Conservation (phyloP, 164 flowering plant species). For the Hamamelis virginiana region DNA sequence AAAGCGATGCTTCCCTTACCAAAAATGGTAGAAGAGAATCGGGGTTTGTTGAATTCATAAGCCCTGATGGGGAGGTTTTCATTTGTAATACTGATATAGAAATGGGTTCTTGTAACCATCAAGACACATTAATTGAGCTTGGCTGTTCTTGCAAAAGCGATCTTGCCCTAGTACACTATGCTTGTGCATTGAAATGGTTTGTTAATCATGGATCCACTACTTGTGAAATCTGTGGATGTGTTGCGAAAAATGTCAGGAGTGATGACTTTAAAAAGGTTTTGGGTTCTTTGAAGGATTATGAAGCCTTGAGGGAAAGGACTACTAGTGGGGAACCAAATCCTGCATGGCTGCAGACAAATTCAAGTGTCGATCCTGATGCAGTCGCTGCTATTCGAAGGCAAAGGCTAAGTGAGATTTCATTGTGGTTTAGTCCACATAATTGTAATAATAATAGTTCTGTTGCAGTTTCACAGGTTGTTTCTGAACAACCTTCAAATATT, state of each 20-base stretch:
- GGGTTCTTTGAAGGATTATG: constrained; percentile 73
- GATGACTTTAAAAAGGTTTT: constrained; percentile 71
- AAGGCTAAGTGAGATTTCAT: constrained; percentile 81
- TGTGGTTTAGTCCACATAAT: constrained; percentile 74
- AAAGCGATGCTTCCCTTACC: constrained; percentile 11
- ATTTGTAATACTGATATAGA: constrained; percentile 76
- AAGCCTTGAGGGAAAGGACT: constrained; percentile 74
- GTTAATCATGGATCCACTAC: constrained; percentile 87
- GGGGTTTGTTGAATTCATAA: constrained; percentile 55
- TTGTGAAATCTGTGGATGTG: constrained; percentile 84
- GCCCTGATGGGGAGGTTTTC: constrained; percentile 86
- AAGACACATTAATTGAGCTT: constrained; percentile 62
- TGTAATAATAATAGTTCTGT: constrained; percentile 23
- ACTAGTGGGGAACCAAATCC: constrained; percentile 62
- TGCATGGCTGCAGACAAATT: constrained; percentile 33
- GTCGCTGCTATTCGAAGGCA: constrained; percentile 86
- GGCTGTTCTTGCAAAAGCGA: constrained; percentile 95
- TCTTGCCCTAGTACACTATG: constrained; percentile 86
- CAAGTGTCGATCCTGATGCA: constrained; percentile 87
- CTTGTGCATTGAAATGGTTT: constrained; percentile 97
- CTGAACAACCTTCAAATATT: constrained; percentile 50
- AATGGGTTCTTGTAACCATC: constrained; percentile 46
- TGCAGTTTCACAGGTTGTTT: constrained; percentile 43
- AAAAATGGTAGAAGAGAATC: constrained; percentile 30
- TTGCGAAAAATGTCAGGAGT: constrained; percentile 63